Percentiles rank a stretch among this genome's conserved stretches.
Evolutionary conservation across 257 asterid species (phyloP).

Genomic region (Salvia splendens): DNA sequence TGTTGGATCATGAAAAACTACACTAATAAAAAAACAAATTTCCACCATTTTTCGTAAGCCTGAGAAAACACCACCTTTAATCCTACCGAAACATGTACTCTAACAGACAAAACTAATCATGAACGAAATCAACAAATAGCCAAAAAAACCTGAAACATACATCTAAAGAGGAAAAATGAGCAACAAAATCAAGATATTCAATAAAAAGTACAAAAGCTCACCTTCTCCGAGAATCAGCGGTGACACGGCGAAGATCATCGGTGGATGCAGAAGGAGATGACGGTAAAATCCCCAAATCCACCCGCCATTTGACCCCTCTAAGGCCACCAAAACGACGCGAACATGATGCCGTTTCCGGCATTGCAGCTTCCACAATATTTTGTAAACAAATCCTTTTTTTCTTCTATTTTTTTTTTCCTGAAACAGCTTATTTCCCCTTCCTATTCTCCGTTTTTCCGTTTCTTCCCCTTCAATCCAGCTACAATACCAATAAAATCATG

Average conservation of each 20-base stretch:
- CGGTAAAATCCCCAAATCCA: constrained; percentile 90
- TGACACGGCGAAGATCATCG: constrained; percentile 83
- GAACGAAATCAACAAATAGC: background rate
- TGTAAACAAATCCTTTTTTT: background rate
- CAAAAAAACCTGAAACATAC: constrained; percentile 10
- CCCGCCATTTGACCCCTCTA: constrained; percentile 94
- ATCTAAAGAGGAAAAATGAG: background rate
- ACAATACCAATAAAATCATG: constrained; percentile 21
- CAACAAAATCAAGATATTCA: constrained; percentile 14
- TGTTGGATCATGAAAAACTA: constrained; percentile 1
- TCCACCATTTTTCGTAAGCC: background rate
- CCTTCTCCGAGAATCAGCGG: constrained; percentile 95
- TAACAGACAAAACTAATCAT: background rate
- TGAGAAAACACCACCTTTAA: background rate
- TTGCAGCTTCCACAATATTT: constrained; percentile 33
- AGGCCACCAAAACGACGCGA: constrained; percentile 58
- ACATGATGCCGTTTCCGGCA: constrained; percentile 43
- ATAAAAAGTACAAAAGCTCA: constrained; percentile 25
- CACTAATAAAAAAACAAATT: background rate
- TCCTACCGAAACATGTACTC: constrained; percentile 5
- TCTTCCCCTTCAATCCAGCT: constrained; percentile 28
- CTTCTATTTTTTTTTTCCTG: background rate
- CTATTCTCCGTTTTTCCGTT: no score
- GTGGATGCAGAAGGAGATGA: constrained; percentile 62
- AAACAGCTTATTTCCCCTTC: background rate